Evolutionary conservation across 2,329 filamentous ascomycete genomes (phyloP), one percentile per base, ranked within the genome.

Genomic region (Diaporthe amygdali): DNA sequence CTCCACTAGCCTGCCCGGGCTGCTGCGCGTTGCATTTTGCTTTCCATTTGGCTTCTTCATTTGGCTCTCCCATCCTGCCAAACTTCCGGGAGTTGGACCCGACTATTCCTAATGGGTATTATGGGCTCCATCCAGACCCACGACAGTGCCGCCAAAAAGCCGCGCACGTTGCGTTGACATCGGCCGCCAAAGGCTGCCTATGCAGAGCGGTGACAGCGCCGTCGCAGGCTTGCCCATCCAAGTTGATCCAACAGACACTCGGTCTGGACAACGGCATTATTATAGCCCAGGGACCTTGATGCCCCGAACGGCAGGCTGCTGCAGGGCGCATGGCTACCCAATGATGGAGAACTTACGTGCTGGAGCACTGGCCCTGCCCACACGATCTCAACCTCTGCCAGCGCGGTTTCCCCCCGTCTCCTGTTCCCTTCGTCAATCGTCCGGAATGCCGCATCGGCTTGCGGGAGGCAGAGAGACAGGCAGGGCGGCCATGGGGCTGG

Each of bases 161-260:
- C 4, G 17, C 69, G 52, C 66, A 73, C 71, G 51, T 67, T 73
- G 69, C 69, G n/a, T 68, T 64, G 63, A 72, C 54, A 44, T 72
- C 22, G 59, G 27, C n/a, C 47, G 27, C 27, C 20, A 54, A 34
- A 22, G 41, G 22, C 27, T 44, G 44, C 44, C 54, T 41, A 34
- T 25, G 68, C 67, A 63, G 52, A 34, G 51, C 67, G 55, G 51
- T 59, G 61, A 66, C 67, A 27, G 49, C 44, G 27, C 52, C 47
- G 44, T 61, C 67, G 55, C 51, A 63, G 56, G 47, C 52, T 41
- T 54, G 46, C 49, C 63, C 67, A 39, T 56, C 51, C n/a, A 46
- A 34, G 41, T 8, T 44, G 44, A 44, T 34, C 44, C 52, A 41
- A 59, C 25, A 25, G 37, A 22, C n/a, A 41, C 49, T 70, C 32